Evolutionary conservation across 2,329 filamentous ascomycete genomes (phyloP).

Genomic region (Coniochaeta sp.): DNA sequence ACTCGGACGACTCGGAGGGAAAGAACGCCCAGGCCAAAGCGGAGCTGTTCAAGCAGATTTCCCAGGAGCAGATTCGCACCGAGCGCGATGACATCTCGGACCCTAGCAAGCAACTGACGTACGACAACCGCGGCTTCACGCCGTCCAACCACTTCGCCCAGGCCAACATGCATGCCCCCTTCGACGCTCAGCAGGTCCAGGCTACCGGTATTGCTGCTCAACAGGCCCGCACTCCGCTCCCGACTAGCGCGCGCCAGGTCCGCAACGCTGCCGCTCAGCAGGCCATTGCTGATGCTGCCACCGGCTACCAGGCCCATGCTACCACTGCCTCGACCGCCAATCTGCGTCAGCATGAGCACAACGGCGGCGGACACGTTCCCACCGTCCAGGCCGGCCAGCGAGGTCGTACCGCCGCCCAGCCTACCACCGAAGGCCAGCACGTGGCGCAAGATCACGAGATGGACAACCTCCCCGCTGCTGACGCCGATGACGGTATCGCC

Average conservation of each 20-base stretch:
- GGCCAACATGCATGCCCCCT: not conserved
- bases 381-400: not conserved
- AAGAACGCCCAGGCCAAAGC: not conserved
- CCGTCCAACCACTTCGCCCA: not conserved
- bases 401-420: not conserved
- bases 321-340: not conserved
- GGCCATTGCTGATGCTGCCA: not conserved
- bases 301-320: not conserved
- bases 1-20: not conserved
- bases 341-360: not conserved
- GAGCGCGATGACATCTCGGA: not conserved
- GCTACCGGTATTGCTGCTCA: not conserved
- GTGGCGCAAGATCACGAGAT: not conserved
- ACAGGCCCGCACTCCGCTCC: not conserved
- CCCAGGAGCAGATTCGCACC: not conserved
- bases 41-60: not conserved
- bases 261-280: not conserved
- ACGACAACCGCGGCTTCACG: not conserved
- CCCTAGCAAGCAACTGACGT: not conserved
- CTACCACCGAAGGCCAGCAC: not conserved
- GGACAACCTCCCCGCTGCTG: not conserved
- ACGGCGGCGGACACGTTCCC: not conserved
- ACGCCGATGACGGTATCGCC: not conserved
- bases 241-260: not conserved
- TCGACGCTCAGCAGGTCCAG: not conserved